phyloP scores from a whole-genome alignment of 495 filamentous ascomycete species.

The Tetracladium setigerum region DNA sequence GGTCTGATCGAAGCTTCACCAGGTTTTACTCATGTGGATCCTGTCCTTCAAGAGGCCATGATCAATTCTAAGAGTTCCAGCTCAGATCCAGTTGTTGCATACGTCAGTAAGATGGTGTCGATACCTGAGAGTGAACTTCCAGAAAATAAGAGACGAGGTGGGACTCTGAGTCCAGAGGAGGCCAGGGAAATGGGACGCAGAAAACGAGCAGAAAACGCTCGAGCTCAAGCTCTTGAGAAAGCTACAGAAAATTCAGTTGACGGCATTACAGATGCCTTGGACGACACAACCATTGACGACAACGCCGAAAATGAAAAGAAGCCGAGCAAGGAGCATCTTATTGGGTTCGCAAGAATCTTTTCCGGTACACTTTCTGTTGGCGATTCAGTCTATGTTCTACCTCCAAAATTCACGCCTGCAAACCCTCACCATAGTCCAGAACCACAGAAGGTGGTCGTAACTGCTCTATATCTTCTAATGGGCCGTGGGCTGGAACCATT shows the following conservation, averaged over 20 bases:
- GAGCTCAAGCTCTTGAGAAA: conserved; percentile 48
- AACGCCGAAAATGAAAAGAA: conserved; percentile 40
- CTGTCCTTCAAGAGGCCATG: conserved; percentile 68
- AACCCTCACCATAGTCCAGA: conserved; percentile 67
- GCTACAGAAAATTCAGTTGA: conserved; percentile 28
- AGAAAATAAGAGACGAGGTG: conserved; percentile 62
- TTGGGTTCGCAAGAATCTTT: conserved; percentile 90
- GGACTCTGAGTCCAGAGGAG: conserved; percentile 74
- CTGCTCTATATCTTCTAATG: conserved; percentile 92
- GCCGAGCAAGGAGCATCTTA: conserved; percentile 74
- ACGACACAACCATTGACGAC: conserved; percentile 41
- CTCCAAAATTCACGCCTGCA: conserved; percentile 84
- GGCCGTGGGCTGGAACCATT: conserved; percentile 81
- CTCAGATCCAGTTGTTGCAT: conserved; percentile 79
- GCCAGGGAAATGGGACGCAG: conserved; percentile 79
- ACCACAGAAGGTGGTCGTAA: conserved; percentile 77
- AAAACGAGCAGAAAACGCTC: conserved; percentile 80
- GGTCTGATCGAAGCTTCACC: conserved; percentile 75
- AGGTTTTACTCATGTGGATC: conserved; percentile 60
- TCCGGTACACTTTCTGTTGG: conserved; percentile 86
- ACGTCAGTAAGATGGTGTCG: conserved; percentile 97
- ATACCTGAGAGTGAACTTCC: conserved; percentile 85
- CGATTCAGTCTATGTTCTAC: conserved; percentile 82
- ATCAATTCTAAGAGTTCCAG: conserved; percentile 60
- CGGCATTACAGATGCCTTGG: conserved; percentile 46